phyloP scores from a whole-genome alignment of 306 rosid genomes.

The Sicyos edulis region DNA sequence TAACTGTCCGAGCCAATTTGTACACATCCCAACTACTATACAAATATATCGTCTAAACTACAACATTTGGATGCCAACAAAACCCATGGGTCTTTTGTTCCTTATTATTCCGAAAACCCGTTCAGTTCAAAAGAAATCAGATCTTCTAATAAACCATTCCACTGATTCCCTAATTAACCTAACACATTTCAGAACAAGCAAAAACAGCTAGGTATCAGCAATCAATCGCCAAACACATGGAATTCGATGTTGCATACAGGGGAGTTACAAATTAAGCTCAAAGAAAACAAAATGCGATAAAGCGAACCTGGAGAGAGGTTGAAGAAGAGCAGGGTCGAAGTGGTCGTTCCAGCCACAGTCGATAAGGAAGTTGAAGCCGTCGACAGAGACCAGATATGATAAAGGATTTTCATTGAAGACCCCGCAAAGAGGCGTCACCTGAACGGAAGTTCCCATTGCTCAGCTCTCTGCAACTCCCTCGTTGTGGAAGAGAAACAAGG shows the following conservation, averaged over 20 bases:
- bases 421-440: constrained; percentile 76
- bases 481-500: constrained; percentile 4
- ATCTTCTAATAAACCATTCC: not conserved
- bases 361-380: constrained; percentile 75
- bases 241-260: not conserved
- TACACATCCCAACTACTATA: too few relatives aligned
- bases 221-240: not conserved
- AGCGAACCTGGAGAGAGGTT: constrained; percentile 71
- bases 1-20: too few relatives aligned
- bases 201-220: not conserved
- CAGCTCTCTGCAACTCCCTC: constrained; percentile 6
- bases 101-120: not conserved
- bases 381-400: constrained; percentile 81
- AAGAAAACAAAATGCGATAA: constrained; percentile 8
- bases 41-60: too few relatives aligned
- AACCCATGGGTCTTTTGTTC: not conserved
- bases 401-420: constrained; percentile 91
- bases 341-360: constrained; percentile 99
- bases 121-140: not conserved
- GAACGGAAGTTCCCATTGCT: constrained; percentile 89
- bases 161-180: not conserved
- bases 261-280: not conserved
- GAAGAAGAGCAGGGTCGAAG: constrained; percentile 77
- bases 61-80: too few relatives aligned
- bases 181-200: not conserved